These are phyloP conservation scores for Toxicodendron radicans DNA, from an alignment of 345 rosid species.

Conservation along the genomic window DNA sequence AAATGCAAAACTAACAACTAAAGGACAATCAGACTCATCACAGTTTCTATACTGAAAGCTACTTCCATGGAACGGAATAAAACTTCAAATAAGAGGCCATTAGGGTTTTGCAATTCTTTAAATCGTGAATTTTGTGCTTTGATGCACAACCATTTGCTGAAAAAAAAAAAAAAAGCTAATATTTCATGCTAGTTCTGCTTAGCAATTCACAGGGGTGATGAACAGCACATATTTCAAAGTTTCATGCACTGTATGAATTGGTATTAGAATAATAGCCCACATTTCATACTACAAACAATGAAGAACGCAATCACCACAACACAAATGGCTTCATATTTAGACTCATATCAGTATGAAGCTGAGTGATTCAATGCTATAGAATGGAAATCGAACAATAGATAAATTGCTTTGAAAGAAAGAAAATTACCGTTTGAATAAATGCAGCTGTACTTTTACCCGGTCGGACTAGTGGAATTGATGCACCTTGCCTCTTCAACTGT, in stretches of 20 bases:
- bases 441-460: constrained; percentile 95
- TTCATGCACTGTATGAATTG: background rate
- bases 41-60: too few species aligned
- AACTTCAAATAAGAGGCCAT: background rate
- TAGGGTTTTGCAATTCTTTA: background rate
- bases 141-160: background rate
- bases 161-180: background rate
- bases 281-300: background rate
- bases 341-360: background rate
- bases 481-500: constrained; percentile 96
- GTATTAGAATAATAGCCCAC: background rate
- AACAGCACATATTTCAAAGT: background rate
- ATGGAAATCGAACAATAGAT: background rate
- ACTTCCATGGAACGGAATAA: background rate
- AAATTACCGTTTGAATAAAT: constrained; percentile 75
- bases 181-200: too few species aligned
- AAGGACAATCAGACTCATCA: background rate
- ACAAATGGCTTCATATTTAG: background rate
- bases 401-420: constrained; percentile 1
- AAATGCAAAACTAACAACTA: background rate
- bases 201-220: background rate
- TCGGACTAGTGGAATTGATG: constrained; percentile 87
- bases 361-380: background rate
- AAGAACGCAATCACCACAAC: background rate
- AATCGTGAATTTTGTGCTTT: background rate